Conservation (phyloP, 2,329 filamentous ascomycete genomes). For the Juglanconis sp. region DNA sequence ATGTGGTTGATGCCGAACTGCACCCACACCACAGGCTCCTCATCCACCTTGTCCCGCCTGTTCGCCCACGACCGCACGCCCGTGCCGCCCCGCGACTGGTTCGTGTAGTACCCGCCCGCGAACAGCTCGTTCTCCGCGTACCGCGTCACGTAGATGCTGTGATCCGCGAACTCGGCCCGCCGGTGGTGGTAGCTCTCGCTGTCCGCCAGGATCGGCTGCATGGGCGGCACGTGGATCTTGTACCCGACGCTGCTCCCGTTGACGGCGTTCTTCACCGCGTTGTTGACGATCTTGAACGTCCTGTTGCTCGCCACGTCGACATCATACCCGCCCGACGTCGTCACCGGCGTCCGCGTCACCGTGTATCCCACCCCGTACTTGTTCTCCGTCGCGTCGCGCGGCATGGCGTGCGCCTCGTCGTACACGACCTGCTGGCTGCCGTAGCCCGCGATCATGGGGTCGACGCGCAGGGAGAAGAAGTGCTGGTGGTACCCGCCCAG, state of each 20-base stretch:
- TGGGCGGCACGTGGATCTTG: conserved; percentile 53
- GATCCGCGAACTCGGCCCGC: conserved; percentile 35
- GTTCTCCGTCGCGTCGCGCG: conserved; percentile 38
- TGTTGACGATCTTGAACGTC: conserved; percentile 58
- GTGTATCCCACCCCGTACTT: conserved; percentile 50
- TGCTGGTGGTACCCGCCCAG: conserved; percentile 72
- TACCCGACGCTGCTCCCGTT: conserved; percentile 54
- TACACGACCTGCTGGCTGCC: conserved; percentile 54
- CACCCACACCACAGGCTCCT: conserved; percentile 49
- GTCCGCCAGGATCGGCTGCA: conserved; percentile 55
- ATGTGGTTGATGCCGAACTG: conserved; percentile 57
- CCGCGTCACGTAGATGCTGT: conserved; percentile 34
- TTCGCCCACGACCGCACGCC: conserved; percentile 32
- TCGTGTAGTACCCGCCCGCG: conserved; percentile 35
- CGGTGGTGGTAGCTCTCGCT: conserved; percentile 30
- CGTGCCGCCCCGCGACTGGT: conserved; percentile 35
- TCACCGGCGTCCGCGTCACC: conserved; percentile 43
- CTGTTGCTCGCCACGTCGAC: conserved; percentile 45
- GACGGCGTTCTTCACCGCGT: conserved; percentile 46
- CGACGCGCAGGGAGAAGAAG: conserved; percentile 66
- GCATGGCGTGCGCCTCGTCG: conserved; percentile 54
- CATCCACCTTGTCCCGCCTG: conserved; percentile 37
- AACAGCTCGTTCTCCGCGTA: conserved; percentile 35
- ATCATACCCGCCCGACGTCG: conserved; percentile 44
- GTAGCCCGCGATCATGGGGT: conserved; percentile 59